phyloP scores from a whole-genome alignment of 768 basidiomycete genomes.

The Lactarius akahatsu region DNA sequence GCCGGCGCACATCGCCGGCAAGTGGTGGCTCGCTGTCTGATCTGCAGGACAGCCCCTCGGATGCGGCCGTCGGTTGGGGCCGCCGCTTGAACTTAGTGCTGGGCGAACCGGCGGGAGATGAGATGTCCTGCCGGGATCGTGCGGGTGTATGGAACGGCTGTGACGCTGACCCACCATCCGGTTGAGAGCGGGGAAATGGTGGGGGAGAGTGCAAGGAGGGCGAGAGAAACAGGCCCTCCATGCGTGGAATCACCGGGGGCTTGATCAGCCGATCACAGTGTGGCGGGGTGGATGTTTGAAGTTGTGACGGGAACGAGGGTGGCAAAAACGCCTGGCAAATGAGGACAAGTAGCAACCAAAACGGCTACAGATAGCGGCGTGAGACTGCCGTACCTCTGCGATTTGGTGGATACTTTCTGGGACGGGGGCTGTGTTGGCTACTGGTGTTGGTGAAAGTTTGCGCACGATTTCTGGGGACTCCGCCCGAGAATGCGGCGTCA shows the following conservation, averaged over 20 bases:
- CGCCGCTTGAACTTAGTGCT: neutral
- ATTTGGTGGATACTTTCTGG: constrained; percentile 18
- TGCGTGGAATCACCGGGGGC: constrained; percentile 19
- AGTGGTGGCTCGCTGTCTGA: neutral
- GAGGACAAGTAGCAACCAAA: neutral
- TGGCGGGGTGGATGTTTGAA: constrained; percentile 26
- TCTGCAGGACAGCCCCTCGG: neutral
- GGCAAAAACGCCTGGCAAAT: constrained; percentile 21
- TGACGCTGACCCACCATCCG: neutral
- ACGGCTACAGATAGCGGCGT: neutral
- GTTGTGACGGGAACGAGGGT: constrained; percentile 27
- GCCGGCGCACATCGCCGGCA: constrained; percentile 3
- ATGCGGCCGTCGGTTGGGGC: neutral
- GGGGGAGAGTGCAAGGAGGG: constrained; percentile 9
- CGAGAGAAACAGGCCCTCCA: neutral
- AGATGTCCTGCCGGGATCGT: neutral
- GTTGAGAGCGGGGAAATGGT: constrained; percentile 25
- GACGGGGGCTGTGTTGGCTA: neutral
- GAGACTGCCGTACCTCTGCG: constrained; percentile 17
- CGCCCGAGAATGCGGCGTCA: neutral
- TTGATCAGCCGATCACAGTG: constrained; percentile 8
- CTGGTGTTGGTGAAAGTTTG: neutral
- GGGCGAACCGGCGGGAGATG: constrained; percentile 3
- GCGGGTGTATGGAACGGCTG: neutral
- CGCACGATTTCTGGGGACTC: neutral